A percentile compares a stretch with the other conserved stretches of the same genome.
Conservation (phyloP, 768 basidiomycete genomes). For the Tricholomella constricta region DNA sequence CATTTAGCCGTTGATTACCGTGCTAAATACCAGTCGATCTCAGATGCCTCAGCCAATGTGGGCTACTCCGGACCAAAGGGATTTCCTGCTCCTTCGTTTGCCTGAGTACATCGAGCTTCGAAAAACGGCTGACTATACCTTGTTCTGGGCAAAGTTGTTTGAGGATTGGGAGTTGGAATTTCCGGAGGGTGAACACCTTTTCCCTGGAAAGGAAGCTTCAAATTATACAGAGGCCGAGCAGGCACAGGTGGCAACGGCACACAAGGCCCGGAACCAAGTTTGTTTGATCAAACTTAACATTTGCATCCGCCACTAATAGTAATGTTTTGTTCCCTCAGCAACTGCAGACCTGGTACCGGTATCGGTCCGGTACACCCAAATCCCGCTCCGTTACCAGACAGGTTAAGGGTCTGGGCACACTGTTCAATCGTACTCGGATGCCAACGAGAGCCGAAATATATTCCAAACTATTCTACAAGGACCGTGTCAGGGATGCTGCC, state of each 20-base stretch:
- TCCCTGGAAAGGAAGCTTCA: too few relatives aligned
- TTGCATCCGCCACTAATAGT: too few relatives aligned
- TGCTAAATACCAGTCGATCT: too few relatives aligned
- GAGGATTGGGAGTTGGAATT: conserved; percentile 1
- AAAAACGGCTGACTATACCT: neutral
- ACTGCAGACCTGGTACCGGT: neutral
- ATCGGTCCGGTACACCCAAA: neutral
- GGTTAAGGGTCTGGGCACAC: neutral
- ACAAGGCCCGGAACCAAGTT: neutral
- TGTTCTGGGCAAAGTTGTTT: neutral
- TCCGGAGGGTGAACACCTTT: neutral
- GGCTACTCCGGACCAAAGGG: too few relatives aligned
- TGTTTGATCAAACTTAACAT: neutral
- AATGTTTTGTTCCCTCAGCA: neutral
- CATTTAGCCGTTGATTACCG: too few relatives aligned
- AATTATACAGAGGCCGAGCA: too few relatives aligned
- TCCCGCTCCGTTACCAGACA: neutral
- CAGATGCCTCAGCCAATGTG: too few relatives aligned
- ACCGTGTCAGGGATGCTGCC: neutral
- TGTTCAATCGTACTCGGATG: neutral
- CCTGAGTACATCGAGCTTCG: neutral
- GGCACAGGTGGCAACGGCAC: neutral
- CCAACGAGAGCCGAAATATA: conserved; percentile 6
- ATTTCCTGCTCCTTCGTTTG: too few relatives aligned
- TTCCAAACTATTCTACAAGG: conserved; percentile 5